Conservation (phyloP, 2,329 filamentous ascomycete genomes). For the Venturia oleaginea region DNA sequence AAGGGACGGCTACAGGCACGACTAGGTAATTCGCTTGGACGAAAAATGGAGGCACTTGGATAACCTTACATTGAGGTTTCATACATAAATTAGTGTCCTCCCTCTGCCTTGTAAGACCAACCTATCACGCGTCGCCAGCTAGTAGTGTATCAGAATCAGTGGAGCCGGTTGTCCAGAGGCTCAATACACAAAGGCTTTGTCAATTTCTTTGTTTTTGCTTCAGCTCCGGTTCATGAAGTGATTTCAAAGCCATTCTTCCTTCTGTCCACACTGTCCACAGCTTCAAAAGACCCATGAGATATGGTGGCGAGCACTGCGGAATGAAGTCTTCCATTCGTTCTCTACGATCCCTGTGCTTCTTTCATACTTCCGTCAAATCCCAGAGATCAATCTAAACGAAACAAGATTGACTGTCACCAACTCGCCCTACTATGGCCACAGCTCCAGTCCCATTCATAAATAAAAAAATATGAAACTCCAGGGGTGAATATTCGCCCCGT, state of each 20-base stretch:
- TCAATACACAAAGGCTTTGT: background rate
- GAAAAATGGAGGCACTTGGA: conserved; percentile 1
- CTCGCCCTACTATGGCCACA: background rate
- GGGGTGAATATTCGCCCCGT: background rate
- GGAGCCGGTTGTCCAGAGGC: background rate
- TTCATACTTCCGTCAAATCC: background rate
- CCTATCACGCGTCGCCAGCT: conserved; percentile 4
- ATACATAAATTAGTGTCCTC: background rate
- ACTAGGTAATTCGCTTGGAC: background rate
- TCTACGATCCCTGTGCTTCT: background rate
- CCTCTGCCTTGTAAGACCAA: background rate
- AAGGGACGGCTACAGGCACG: background rate
- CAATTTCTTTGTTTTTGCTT: background rate
- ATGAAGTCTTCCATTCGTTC: background rate
- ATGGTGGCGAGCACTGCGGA: background rate
- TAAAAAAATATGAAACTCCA: background rate
- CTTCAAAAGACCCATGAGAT: background rate
- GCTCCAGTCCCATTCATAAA: background rate
- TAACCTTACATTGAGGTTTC: background rate
- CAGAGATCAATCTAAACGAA: conserved; percentile 1
- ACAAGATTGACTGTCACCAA: background rate
- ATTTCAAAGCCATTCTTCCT: background rate
- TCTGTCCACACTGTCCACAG: background rate
- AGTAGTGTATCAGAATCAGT: background rate
- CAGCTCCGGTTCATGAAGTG: background rate